These are phyloP conservation scores for Pichia sp. DNA, from an alignment of 1,139 yeast genomes.

Conservation along the genomic window DNA sequence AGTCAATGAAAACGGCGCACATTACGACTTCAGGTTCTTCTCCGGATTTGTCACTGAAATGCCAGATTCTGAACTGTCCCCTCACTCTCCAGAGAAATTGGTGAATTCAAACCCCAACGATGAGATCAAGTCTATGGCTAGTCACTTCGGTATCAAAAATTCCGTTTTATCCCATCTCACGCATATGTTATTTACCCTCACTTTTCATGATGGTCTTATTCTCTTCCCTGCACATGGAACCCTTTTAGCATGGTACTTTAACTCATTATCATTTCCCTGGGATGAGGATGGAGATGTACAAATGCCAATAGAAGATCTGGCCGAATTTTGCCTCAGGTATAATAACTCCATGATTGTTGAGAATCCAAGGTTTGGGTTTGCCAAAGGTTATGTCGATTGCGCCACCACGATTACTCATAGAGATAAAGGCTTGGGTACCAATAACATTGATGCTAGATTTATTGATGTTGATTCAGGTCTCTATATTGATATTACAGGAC, in stretches of 20 bases:
- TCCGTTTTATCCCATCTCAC: conserved; percentile 40
- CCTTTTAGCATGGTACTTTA: conserved; percentile 49
- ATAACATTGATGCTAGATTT: conserved; percentile 78
- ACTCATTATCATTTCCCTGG: conserved; percentile 48
- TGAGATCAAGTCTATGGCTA: neutral
- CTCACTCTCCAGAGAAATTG: conserved; percentile 5
- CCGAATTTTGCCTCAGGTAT: conserved; percentile 32
- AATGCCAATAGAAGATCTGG: conserved; percentile 45
- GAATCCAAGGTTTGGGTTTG: conserved; percentile 55
- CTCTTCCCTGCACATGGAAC: conserved; percentile 52
- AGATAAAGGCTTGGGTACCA: conserved; percentile 38
- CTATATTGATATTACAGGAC: conserved; percentile 62
- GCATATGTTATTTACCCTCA: conserved; percentile 41
- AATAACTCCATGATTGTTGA: conserved; percentile 51
- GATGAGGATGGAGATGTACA: conserved; percentile 51
- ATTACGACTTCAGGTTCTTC: conserved; percentile 71
- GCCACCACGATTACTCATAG: conserved; percentile 30
- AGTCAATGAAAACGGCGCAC: conserved; percentile 40
- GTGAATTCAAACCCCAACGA: too few species aligned
- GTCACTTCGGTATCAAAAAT: conserved; percentile 26
- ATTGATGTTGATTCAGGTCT: conserved; percentile 71
- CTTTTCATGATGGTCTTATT: conserved; percentile 36
- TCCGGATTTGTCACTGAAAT: conserved; percentile 37
- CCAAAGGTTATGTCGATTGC: conserved; percentile 43
- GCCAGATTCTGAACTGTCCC: conserved; percentile 6